Evolutionary conservation across 495 filamentous ascomycete species (phyloP).

Genomic region (Opeltia flavorubescens): DNA sequence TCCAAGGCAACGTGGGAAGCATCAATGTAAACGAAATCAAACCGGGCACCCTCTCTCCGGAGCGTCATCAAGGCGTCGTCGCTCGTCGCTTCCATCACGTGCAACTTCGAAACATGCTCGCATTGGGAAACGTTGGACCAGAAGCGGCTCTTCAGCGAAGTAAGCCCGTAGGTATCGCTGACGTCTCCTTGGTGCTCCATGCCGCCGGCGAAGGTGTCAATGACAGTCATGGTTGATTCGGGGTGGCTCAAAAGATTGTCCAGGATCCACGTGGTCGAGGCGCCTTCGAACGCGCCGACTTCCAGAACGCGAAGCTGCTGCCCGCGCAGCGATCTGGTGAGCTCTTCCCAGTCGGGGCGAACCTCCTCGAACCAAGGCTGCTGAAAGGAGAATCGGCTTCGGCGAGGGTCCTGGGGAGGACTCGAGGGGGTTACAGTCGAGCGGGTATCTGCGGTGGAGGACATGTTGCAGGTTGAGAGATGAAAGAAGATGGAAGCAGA

Average conservation of each 20-base stretch:
- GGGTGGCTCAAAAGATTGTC: slow-evolving; percentile 11
- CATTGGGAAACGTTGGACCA: slow-evolving; percentile 5
- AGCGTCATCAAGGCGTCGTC: slow-evolving; percentile 8
- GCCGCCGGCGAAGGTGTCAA: slow-evolving; percentile 12
- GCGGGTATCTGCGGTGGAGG: background rate
- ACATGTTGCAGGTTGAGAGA: background rate
- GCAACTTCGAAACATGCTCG: slow-evolving; percentile 3
- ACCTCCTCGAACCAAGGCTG: slow-evolving; percentile 6
- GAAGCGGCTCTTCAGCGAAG: slow-evolving; percentile 6
- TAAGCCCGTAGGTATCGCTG: background rate
- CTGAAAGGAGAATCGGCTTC: slow-evolving; percentile 5
- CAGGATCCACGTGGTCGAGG: slow-evolving; percentile 11
- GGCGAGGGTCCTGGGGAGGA: background rate
- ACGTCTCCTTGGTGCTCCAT: slow-evolving; percentile 7
- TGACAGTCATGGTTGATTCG: slow-evolving; percentile 4
- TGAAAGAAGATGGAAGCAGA: background rate
- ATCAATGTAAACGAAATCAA: slow-evolving; percentile 11
- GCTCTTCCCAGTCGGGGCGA: slow-evolving; percentile 4
- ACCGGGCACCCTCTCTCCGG: background rate
- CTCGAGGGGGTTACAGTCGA: background rate
- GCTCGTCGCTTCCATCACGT: slow-evolving; percentile 9
- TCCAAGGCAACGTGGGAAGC: slow-evolving; percentile 10
- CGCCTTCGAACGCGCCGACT: slow-evolving; percentile 11
- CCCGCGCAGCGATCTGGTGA: background rate
- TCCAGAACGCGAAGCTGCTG: slow-evolving; percentile 4